Evolutionary conservation across 1,284 basidiomycete genomes (phyloP), one percentile per base, ranked within the genome.

Genomic region (Filobasidium uniguttulatum): DNA sequence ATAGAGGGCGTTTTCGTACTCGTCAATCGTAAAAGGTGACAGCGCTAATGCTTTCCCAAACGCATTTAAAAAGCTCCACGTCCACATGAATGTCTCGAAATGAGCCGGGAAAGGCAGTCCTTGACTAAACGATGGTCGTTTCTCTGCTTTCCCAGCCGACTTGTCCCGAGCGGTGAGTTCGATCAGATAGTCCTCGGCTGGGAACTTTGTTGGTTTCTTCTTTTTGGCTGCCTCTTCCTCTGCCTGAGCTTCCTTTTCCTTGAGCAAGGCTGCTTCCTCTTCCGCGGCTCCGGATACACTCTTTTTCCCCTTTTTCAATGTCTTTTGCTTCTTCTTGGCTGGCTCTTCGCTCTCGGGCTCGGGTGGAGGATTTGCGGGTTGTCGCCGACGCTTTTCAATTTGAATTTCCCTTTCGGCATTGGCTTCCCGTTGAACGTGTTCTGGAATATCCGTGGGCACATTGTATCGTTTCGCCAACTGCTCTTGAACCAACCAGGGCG

Each of bases 401-500:
- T 90, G 85, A 33, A 80, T 81, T 59, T 85, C 85, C 69, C 86
- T 84, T 56, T 85, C 78, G 50, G 71, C 77, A 61, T 84, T 80
- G 19, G 91, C 85, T 30, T 79, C 80, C 62, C 77, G 78, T 36
- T 80, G 76, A n/a, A 83, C 81, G 61, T 82, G 83, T 56, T 87
- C 85, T 0, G 85, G 79, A 80, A 91, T 90, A 49, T 83, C 75
- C 22, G 77, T 80, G 53, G 83, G 80, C 19, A 98, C 81, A 6
- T 82, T 82, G 66, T 88, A 94, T 48, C 81, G 79, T 55, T 76
- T 73, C 0, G 89, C 90, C 48, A 97, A 82, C 10, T 75, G 71
- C 4, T 80, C 77, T 65, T 96, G 94, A 31, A 97, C 89, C 1
- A 81, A 81, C 93, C 93, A 98, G 3, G 93, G 90, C 0, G 87